Evolutionary conservation across 306 rosid species (phyloP).

Genomic region (Purshia tridentata): DNA sequence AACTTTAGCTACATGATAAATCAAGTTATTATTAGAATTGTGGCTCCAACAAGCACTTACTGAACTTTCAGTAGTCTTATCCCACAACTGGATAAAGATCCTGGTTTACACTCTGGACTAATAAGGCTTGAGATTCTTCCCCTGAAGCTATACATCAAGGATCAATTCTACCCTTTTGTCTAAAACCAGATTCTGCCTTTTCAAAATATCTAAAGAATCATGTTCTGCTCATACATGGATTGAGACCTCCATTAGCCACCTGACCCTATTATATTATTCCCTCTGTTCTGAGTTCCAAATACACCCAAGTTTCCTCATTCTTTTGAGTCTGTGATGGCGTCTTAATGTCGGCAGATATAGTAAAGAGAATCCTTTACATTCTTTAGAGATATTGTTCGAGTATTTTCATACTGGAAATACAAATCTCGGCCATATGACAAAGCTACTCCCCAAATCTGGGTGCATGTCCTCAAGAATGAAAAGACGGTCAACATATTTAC

Average conservation of each 20-base stretch:
- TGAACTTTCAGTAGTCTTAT: neutral
- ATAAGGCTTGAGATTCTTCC: neutral
- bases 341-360: neutral
- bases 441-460: neutral
- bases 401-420: neutral
- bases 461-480: no score
- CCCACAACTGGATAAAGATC: neutral
- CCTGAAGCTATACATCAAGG: neutral
- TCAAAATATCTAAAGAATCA: conserved; percentile 26
- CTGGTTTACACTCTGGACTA: no score
- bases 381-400: neutral
- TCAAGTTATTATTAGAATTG: neutral
- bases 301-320: neutral
- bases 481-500: no score
- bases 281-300: neutral
- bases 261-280: neutral
- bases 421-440: conserved; percentile 1
- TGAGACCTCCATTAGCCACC: conserved; percentile 1
- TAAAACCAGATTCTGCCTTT: neutral
- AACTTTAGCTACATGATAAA: neutral
- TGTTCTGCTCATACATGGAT: conserved; percentile 26
- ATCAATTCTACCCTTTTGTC: conserved; percentile 6
- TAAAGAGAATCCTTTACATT: neutral
- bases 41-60: neutral
- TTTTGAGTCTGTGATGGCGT: neutral